Evolutionary conservation across 495 filamentous ascomycete species (phyloP), one percentile per base, ranked within the genome.

Genomic region (Geoglossum glabrum): DNA sequence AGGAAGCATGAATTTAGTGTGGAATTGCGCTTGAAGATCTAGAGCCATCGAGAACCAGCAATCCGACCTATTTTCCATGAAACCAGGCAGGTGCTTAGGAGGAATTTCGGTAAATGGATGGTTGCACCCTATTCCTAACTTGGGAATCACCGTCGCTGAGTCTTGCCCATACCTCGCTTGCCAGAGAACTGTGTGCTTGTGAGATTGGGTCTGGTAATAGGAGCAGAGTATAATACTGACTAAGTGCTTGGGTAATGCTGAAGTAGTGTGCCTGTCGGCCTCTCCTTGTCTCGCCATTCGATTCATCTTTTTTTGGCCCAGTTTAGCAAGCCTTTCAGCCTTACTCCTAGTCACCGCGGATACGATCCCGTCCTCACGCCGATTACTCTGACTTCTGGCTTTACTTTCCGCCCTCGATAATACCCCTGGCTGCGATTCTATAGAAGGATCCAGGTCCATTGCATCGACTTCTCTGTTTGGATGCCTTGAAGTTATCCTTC

Each of bases 231-330:
- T 0, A 25, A 50, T 60, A 76, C 81, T 64, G 77, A 95, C 87
- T 79, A 98, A 77, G 73, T 96, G 90, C 74, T 94, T 98, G 55
- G 85, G 81, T 67, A 94, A 71, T 46, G 83, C 75, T 9, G 83
- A 82, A 57, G 82, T 82, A 54, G 82, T 83, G 72, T 97, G 93
- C 67, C 92, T 78, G 79, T 98, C 92, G 38, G 88, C 89, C 74
- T 98, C 92, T 72, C 92, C 92, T 75, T 86, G 82, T 67, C 90
- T 81, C 46, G 92, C 92, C 85, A 93, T 90, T 60, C 90, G 77
- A 74, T 98, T 97, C 89, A 93, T 96, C 82, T 87, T 87, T 78
- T 89, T 87, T 81, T 98, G 92, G 62, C 82, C 76, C 65, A 98
- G 69, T 77, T 95, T 97, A 63, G 77, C 74, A 66, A 88, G 70